phyloP scores from a whole-genome alignment of 768 basidiomycete species.

The Cubamyces lactineus region DNA sequence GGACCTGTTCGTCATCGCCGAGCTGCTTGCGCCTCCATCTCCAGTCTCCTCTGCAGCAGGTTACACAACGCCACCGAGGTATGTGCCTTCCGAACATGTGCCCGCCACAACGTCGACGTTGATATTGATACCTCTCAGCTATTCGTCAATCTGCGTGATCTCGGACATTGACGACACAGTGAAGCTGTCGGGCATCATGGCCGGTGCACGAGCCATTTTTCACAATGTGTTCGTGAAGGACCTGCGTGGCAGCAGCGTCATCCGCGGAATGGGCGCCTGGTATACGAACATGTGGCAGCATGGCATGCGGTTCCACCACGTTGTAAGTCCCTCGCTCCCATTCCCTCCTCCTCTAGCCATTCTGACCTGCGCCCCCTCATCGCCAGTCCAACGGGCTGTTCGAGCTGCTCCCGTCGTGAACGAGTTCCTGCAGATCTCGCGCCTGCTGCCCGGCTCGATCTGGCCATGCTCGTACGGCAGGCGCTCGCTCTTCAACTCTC shows the following conservation, averaged over 20 bases:
- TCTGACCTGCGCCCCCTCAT: too few species aligned
- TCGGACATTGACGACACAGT: constrained; percentile 96
- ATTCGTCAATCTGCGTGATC: constrained; percentile 74
- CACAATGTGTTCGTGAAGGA: constrained; percentile 92
- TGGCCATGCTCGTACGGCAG: constrained; percentile 86
- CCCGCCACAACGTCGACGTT: constrained; percentile 26
- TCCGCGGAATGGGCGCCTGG: constrained; percentile 85
- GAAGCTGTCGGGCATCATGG: constrained; percentile 75
- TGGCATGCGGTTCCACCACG: constrained; percentile 89
- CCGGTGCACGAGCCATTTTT: constrained; percentile 82
- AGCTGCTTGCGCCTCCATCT: constrained; percentile 48
- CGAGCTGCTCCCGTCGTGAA: constrained; percentile 76
- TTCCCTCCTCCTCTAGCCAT: neutral
- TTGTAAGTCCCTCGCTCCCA: constrained; percentile 53
- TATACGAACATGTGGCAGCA: constrained; percentile 66
- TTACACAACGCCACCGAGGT: neutral
- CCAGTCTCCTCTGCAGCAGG: constrained; percentile 25
- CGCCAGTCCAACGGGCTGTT: constrained; percentile 84
- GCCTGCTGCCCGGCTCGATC: constrained; percentile 76
- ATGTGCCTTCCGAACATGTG: neutral
- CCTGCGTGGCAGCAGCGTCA: constrained; percentile 71
- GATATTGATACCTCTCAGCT: constrained; percentile 48
- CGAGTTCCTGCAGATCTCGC: constrained; percentile 72
- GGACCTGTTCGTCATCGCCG: constrained; percentile 57
- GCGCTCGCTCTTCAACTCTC: constrained; percentile 81